Percentiles rank a stretch among this genome's conserved stretches.
Evolutionary conservation across 257 asterid species (phyloP).

Genomic region (Leptodermis oblonga): DNA sequence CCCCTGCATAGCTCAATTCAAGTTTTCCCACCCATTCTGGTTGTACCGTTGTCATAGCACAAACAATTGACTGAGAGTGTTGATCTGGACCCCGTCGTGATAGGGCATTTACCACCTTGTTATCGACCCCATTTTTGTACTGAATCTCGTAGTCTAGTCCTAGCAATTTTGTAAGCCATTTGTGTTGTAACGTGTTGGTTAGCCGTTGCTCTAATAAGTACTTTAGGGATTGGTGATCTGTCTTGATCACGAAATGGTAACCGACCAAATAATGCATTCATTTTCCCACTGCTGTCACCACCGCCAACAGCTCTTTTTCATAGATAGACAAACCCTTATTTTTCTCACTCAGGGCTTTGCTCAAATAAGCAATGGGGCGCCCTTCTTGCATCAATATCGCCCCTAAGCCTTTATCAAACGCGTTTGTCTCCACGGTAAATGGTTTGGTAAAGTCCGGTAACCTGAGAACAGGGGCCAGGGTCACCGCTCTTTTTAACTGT

Average conservation of each 20-base stretch:
- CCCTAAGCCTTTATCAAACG: background rate
- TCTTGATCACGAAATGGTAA: background rate
- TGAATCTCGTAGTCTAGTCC: background rate
- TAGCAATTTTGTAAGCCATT: background rate
- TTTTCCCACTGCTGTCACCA: background rate
- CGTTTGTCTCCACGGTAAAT: background rate
- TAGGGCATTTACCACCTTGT: background rate
- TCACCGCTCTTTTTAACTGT: background rate
- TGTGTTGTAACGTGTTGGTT: background rate
- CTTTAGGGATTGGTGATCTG: background rate
- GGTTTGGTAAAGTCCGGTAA: background rate
- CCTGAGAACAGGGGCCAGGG: background rate
- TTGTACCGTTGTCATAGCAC: background rate
- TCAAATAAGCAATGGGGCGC: background rate
- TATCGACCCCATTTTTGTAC: background rate
- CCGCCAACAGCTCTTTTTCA: background rate
- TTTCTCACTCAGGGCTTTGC: background rate
- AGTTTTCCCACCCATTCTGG: background rate
- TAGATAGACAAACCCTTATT: background rate
- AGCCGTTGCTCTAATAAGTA: background rate
- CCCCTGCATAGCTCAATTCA: no score
- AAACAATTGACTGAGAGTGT: no score
- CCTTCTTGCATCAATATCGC: background rate
- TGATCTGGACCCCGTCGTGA: background rate
- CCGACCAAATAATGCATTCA: background rate